Evolutionary conservation across 2,329 filamentous ascomycete genomes (phyloP), one percentile per base, ranked within the genome.

Genomic region (Colletotrichum sp.): DNA sequence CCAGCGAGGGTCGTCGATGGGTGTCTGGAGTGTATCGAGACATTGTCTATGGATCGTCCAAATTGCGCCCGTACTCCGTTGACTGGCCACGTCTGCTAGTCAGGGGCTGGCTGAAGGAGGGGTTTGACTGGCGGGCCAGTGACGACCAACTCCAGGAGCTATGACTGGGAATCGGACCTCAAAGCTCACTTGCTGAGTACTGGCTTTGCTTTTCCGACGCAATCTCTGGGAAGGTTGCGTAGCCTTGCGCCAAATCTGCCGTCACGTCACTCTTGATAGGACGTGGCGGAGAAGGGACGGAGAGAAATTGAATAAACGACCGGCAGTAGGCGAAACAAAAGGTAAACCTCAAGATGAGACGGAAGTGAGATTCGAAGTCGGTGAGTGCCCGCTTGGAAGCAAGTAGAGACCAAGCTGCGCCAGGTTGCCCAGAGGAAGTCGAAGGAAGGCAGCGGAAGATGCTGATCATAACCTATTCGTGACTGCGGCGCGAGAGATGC

Each of bases 391-490:
- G 27, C 36, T 55, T 34, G 32, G 36, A 55, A 64, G 27, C 58
- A 16, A 34, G 52, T 15, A 28, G 27, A 32, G 52, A 52, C 16
- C 48, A 71, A 36, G 25, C 10, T 52, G 8, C 10, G 34, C 34
- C 25, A 16, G 25, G 66, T 18, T 39, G 18, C 12, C 52, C 52
- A 36, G 56, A 68, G 48, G 67, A 32, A 58, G 36, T 60, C 22
- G 25, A 39, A 36, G 25, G 68, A 71, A 66, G 30, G 34, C 30
- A n/a, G 48, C 60, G 22, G 67, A 66, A 71, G 9, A 28, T 58
- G 60, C 28, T 69, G 71, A 74, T 66, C 67, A 18, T 22, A 66
- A 56, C 67, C 68, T 71, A 30, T 65, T 70, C 32, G 27, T 48
- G 22, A 30, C 28, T 32, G 25, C n/a, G 43, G 27, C n/a, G 43